Conservation (phyloP, 768 basidiomycete species). For the Amanita exitialis region DNA sequence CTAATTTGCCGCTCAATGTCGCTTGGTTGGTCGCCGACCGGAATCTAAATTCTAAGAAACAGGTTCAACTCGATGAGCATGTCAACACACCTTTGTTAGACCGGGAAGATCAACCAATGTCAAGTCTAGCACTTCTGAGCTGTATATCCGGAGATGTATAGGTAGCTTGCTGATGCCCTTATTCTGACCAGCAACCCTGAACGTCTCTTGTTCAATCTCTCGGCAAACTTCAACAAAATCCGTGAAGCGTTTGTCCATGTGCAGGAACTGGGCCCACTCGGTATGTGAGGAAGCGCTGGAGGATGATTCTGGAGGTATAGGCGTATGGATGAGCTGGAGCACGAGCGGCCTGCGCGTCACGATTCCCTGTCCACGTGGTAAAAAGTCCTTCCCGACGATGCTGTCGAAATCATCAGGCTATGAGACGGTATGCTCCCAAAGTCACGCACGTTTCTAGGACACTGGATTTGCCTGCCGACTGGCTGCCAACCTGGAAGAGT, state of each 20-base stretch:
- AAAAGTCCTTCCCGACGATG: slow-evolving; percentile 90
- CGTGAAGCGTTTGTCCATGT: slow-evolving; percentile 93
- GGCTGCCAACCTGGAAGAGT: slow-evolving; percentile 73
- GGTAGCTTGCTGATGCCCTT: slow-evolving; percentile 96
- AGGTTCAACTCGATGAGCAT: not conserved
- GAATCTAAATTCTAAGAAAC: slow-evolving; percentile 46
- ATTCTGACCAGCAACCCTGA: slow-evolving; percentile 95
- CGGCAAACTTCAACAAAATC: slow-evolving; percentile 90
- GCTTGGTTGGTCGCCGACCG: slow-evolving; percentile 94
- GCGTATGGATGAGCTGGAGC: slow-evolving; percentile 91
- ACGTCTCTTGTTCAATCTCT: slow-evolving; percentile 98
- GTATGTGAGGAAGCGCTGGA: slow-evolving; percentile 38
- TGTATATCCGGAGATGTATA: slow-evolving; percentile 92
- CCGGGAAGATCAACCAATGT: slow-evolving; percentile 96
- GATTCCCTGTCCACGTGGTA: slow-evolving; percentile 85
- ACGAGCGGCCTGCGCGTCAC: slow-evolving; percentile 94
- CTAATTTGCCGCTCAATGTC: slow-evolving; percentile 98
- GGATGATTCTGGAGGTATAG: slow-evolving; percentile 41
- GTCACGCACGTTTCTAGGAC: slow-evolving; percentile 83
- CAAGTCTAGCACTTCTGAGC: slow-evolving; percentile 89
- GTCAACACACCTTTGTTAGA: slow-evolving; percentile 67
- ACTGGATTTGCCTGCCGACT: slow-evolving; percentile 94
- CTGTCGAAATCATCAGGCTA: slow-evolving; percentile 24
- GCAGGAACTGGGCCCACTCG: slow-evolving; percentile 97
- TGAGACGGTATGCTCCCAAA: not conserved